Evolutionary conservation across 2,329 filamentous ascomycete species (phyloP).

Genomic region (Domatiomyces globalis): DNA sequence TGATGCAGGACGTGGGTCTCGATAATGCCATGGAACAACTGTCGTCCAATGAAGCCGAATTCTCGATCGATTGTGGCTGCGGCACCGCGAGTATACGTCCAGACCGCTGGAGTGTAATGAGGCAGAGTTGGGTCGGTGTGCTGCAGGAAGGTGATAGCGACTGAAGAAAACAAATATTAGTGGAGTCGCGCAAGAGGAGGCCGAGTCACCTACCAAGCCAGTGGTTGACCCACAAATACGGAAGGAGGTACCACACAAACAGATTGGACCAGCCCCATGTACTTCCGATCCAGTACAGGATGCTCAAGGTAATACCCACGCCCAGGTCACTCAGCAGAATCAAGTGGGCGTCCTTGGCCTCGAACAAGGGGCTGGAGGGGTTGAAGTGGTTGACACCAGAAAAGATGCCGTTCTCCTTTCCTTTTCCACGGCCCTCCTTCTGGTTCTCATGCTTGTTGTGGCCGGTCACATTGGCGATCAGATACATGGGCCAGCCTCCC

Average conservation of each 20-base stretch:
- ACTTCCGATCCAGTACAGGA: constrained; percentile 55
- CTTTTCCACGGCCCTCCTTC: constrained; percentile 79
- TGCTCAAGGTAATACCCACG: constrained; percentile 46
- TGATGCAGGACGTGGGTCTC: constrained; percentile 97
- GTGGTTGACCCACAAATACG: constrained; percentile 97
- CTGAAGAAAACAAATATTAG: constrained; percentile 33
- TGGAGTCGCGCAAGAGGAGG: neutral
- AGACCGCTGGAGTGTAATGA: constrained; percentile 73
- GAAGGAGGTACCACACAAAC: constrained; percentile 84
- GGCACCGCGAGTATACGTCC: constrained; percentile 88
- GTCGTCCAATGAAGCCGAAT: constrained; percentile 86
- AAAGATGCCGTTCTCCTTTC: constrained; percentile 71
- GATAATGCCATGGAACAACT: constrained; percentile 86
- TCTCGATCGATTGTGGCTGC: constrained; percentile 94
- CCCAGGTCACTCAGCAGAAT: constrained; percentile 81
- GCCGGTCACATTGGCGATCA: constrained; percentile 82
- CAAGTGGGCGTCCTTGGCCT: constrained; percentile 76
- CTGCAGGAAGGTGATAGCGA: constrained; percentile 93
- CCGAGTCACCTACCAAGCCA: constrained; percentile 66
- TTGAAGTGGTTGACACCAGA: constrained; percentile 91
- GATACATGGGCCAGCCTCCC: constrained; percentile 83
- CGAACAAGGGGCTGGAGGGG: constrained; percentile 75
- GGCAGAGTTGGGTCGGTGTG: constrained; percentile 91
- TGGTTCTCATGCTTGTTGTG: constrained; percentile 91
- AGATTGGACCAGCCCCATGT: constrained; percentile 76